Base-by-base conservation (phyloP, 495 filamentous ascomycete species). In the Delitschia confertaspora region DNA sequence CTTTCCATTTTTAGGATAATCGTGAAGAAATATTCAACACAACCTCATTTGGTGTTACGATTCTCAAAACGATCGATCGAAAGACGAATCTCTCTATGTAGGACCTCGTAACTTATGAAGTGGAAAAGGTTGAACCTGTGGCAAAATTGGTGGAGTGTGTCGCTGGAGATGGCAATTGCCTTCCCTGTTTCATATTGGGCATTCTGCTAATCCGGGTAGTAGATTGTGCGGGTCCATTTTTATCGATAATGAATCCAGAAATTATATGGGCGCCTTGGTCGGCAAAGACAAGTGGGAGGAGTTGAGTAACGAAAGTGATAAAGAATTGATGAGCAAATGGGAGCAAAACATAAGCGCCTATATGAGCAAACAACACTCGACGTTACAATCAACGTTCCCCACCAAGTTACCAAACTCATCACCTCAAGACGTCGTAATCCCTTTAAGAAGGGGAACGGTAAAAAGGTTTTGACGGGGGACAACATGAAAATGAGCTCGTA, bases 191-290 rank as follows among this genome's bases (percentile, higher is more conserved):
- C 14, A 41, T 10, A 4, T 10, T 19, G 13, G 39, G 17, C 14
- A 17, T 33, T 17, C 18, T n/a, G 4, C 11, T 29, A 19, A 19
- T 8, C 13, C 33, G n/a, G n/a, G 9, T 19, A 42, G 39, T 17
- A 31, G 41, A 29, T 14, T 50, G 6, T 50, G 47, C 22, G 47
- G 47, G 6, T 20, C 47, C 9, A 38, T 38, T 8, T 35, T 30
- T 17, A 29, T 50, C 14, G 47, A 50, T 21, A 10, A 25, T 16
- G 23, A 23, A 18, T 50, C 38, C 33, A 13, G 47, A 25, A 13
- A 45, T 16, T 14, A 31, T 10, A 37, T 50, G 2, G 29, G 35
- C 18, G 22, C 13, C 4, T 35, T 38, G 20, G 37, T 50, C 7
- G 47, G 47, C 4, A 38, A 35, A 21, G 27, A 32, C 13, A 36